These are phyloP conservation scores for Mortierella sp. DNA, from an alignment of 371 early-diverging fungal species.

Conservation along the genomic window DNA sequence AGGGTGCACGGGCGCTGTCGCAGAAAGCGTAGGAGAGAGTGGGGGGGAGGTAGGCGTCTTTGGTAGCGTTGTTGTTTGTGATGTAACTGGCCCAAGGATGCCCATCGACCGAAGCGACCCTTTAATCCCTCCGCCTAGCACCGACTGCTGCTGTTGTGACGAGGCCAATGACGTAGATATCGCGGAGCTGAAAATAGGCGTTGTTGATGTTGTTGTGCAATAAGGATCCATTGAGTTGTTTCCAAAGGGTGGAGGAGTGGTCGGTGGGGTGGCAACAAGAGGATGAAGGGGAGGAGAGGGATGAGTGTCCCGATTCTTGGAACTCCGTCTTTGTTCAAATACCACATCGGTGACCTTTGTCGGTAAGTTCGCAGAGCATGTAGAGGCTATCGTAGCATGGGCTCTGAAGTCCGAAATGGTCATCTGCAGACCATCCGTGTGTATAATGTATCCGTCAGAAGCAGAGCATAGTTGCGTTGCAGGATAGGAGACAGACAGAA, in stretches of 20 bases:
- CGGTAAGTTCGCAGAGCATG: slow-evolving; percentile 18
- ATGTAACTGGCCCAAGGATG: slow-evolving; percentile 4
- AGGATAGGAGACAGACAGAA: neutral
- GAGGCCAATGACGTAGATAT: slow-evolving; percentile 4
- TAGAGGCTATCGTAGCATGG: slow-evolving; percentile 39
- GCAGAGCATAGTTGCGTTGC: neutral
- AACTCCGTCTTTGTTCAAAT: slow-evolving; percentile 18
- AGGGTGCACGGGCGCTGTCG: slow-evolving; percentile 3
- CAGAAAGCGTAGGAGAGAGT: neutral
- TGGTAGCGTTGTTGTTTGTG: neutral
- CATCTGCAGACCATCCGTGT: neutral
- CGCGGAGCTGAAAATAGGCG: slow-evolving; percentile 6
- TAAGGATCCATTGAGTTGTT: neutral
- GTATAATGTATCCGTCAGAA: neutral
- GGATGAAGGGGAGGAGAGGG: neutral
- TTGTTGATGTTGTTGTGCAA: slow-evolving; percentile 10
- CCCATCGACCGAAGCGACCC: slow-evolving; percentile 18
- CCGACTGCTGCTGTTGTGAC: slow-evolving; percentile 7
- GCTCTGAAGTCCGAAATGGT: slow-evolving; percentile 48
- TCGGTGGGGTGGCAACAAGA: slow-evolving; percentile 6
- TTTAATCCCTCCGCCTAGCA: slow-evolving; percentile 5
- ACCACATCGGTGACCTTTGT: slow-evolving; percentile 37
- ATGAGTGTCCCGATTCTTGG: neutral
- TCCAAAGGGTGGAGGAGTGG: slow-evolving; percentile 3
- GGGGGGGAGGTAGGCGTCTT: neutral